Evolutionary conservation across 495 filamentous ascomycete species (phyloP), one percentile per base, ranked within the genome.

Genomic region (Talaromyces borbonicus): DNA sequence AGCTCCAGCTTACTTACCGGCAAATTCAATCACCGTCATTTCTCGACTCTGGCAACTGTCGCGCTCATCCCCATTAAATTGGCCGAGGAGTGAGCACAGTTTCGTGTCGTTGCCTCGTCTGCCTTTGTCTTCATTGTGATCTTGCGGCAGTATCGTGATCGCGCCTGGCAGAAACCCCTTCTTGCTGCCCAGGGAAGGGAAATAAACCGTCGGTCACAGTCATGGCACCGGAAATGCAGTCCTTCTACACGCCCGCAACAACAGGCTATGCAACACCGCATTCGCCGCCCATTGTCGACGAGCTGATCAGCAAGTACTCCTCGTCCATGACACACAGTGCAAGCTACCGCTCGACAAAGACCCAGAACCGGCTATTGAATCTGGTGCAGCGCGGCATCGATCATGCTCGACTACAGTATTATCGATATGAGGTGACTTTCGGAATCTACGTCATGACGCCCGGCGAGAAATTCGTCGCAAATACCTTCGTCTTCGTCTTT

Each of bases 401-500:
- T 43, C 74, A 75, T 56, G 62, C 84, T 20, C 72, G 72, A 50
- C 71, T 80, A 39, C 83, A 83, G 58, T 75, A 79, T 51, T 87
- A 87, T 57, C 83, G 84, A 54, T 85, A 85, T 57, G 81, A 85
- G 59, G 83, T 85, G 49, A 85, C 83, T 7, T 82, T 82, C 56
- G 73, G 78, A 26, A 65, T 85, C 18, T 87, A 87, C 60, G 84
- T 85, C 65, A 69, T 87, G 53, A 85, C 80, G 0, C 73, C 79
- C 12, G 77, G 68, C 18, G 83, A 87, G 62, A 84, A 83, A 48
- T 72, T 84, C 47, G 76, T 84, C 42, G 79, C 84, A 61, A 85
- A 72, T 43, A 50, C 60, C n/a, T 68, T 67, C 42, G 63, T 72
- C 15, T 35, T 69, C 0, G 51, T 65, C 6, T 50, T 63, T 18